Base-by-base conservation (phyloP, 257 asterid genomes). In the Solanum megistacrolobum region DNA sequence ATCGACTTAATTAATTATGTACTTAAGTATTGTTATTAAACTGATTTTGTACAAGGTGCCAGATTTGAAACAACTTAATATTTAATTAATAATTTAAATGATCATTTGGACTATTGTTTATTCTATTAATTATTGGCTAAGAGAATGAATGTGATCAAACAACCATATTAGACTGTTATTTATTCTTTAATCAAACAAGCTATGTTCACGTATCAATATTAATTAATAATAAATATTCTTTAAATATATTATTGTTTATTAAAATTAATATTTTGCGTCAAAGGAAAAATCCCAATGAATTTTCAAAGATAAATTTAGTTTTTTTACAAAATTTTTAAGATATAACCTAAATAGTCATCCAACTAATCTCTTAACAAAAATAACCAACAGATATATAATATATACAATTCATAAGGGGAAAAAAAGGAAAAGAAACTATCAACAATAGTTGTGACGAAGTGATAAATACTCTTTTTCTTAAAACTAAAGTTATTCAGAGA, bases 381-480 rank as follows among this genome's bases (percentile, higher is more conserved):
- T 66, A 66, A 2, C 5, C 74, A 13, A 6, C 5, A 6, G 0
- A 68, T 29, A 29, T 68, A 68, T 29, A 13, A 13, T 29, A 25
- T 27, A 66, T 25, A 66, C 9, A 12, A 25, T 25, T 66, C 9
- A 65, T 25, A 65, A 55, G n/a, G 31, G 3, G 1, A 0, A 16
- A 31, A 31, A 31, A 8, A 32, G 9, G 3, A 16, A 32, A 71
- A 69, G 20, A 29, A 68, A 29, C 23, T 69, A 16, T 0, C 13
- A 9, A 32, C 0, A 72, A 72, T 0, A 7, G 0, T 2, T 4
- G 8, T 4, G 8, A 9, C 32, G 1, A 4, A 32, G 2, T 0
- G 2, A 72, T 72, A 32, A 72, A 1, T 18, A 18, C 0, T 0
- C 0, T 7, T 72, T 72, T 5, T 7, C 2, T 32, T 2, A 13